Evolutionary conservation across 1,139 yeast species (phyloP), one percentile per base, ranked within the genome.

Genomic region (Geotrichum siamense): DNA sequence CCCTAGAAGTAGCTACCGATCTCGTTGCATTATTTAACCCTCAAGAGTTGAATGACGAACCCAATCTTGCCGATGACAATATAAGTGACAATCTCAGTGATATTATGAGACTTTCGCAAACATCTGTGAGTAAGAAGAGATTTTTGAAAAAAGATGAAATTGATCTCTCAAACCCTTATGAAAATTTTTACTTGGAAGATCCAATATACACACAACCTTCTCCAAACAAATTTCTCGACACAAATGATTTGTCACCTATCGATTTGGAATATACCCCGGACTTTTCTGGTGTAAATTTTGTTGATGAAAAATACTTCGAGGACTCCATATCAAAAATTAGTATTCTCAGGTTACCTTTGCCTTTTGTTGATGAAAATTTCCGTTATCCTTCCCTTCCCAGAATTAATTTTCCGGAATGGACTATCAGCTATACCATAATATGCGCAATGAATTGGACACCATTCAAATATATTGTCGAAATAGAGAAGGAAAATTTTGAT

Each of bases 361-460:
- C 47, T 6, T 21, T 31, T 2, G 27, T 43, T 20, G 38, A 21
- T 2, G 16, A 29, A 2, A n/a, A 23, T n/a, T 28, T 23, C 1
- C 22, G 13, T 8, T 16, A 33, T 6, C 39, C 43, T n/a, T 8
- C 25, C 3, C 25, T 46, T 9, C 45, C 45, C 10, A 17, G 6
- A 15, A 39, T 45, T 28, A 26, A 36, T 5, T 39, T 29, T 22
- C 40, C 38, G 1, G 40, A 36, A 15, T 46, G 49, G 49, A 40
- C 43, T n/a, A 13, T 46, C 12, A 39, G 41, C 13, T 40, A 43
- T 22, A 16, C 34, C 26, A 27, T 31, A 2, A 27, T 43, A 5
- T 43, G 41, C 25, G 13, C 39, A 8, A 33, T 46, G 26, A 43
- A 46, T 28, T 46, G 49, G 49, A 43, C 43, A 8, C 49, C 49